phyloP scores from a whole-genome alignment of 2,329 filamentous ascomycete genomes.

The Magnaporthiopsis rhizophila region DNA sequence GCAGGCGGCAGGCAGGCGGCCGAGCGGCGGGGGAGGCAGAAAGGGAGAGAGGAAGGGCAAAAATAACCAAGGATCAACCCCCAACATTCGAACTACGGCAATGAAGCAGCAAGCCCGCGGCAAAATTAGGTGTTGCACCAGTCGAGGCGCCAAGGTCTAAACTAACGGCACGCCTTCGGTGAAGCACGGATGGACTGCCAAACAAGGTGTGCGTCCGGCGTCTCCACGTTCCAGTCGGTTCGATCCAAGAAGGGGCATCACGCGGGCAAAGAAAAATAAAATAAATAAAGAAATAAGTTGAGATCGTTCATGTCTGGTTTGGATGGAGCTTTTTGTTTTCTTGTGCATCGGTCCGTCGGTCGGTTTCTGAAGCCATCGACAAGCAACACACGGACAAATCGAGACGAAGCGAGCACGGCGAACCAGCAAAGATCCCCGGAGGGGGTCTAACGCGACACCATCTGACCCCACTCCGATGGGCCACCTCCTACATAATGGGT shows the following conservation, averaged over 20 bases:
- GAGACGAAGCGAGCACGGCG: not conserved
- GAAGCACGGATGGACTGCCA: no score
- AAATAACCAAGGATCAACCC: not conserved
- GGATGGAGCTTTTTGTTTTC: not conserved
- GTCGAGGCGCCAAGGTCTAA: no score
- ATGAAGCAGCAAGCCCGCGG: no score
- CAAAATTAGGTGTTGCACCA: no score
- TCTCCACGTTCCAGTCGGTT: not conserved
- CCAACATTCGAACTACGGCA: no score
- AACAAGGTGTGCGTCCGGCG: not conserved
- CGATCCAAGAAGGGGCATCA: not conserved
- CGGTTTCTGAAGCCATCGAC: not conserved
- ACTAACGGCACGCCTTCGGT: no score
- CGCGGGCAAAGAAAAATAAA: not conserved
- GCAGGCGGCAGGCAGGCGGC: no score
- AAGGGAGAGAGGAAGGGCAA: not conserved
- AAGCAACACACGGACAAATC: not conserved
- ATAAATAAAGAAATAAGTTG: not conserved
- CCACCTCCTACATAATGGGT: no score
- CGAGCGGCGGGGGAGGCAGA: not conserved
- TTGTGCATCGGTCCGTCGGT: no score
- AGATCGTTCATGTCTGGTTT: not conserved
- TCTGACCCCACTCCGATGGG: no score
- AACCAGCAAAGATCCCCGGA: not conserved
- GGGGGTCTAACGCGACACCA: no score